phyloP scores from a whole-genome alignment of 495 filamentous ascomycete species.

The Trichoderma reesei region DNA sequence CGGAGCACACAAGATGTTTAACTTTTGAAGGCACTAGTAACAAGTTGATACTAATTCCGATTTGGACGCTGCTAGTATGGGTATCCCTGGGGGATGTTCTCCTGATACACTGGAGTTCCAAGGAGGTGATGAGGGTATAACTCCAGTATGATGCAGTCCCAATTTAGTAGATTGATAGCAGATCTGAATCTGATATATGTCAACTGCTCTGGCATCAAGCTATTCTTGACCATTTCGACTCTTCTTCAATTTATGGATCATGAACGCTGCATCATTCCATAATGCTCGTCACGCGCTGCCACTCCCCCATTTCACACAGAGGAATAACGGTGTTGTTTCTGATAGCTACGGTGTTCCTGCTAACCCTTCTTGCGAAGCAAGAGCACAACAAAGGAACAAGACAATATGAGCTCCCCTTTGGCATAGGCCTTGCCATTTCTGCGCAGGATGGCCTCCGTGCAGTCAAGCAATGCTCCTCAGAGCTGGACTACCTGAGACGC shows the following conservation, averaged over 20 bases:
- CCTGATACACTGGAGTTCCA: not conserved
- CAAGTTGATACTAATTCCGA: no score
- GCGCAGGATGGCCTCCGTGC: not conserved
- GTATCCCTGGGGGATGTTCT: not conserved
- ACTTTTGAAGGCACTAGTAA: no score
- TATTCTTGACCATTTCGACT: no score
- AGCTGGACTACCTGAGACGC: conserved; percentile 1
- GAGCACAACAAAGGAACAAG: not conserved
- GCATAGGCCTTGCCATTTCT: not conserved
- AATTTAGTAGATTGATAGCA: not conserved
- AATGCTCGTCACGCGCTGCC: conserved; percentile 1
- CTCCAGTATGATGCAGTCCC: not conserved
- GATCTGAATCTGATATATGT: not conserved
- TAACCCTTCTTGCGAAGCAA: not conserved
- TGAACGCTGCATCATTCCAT: not conserved
- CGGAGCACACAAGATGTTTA: no score
- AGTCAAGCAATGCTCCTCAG: not conserved
- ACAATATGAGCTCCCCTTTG: not conserved
- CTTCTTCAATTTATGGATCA: not conserved
- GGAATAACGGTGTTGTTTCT: not conserved
- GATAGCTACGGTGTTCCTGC: not conserved
- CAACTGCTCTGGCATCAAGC: no score
- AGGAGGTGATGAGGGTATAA: not conserved
- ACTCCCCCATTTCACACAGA: not conserved
- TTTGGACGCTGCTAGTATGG: not conserved